Conservation (phyloP, 768 basidiomycete species). For the Phaeotremella skinneri region DNA sequence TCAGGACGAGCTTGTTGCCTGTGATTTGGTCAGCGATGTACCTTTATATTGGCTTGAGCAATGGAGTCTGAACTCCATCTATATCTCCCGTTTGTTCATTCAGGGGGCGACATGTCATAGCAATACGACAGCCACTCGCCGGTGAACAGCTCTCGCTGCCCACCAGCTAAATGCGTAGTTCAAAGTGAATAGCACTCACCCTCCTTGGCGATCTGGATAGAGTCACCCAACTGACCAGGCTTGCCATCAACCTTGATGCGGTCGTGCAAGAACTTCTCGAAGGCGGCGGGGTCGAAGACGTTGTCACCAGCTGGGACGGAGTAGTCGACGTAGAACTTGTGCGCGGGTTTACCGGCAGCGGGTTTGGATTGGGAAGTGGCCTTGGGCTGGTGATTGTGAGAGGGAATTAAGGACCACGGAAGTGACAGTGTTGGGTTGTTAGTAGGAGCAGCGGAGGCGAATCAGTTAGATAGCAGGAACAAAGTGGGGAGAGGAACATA, state of each 20-base stretch:
- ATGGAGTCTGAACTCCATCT: too few relatives aligned
- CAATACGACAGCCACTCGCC: neutral
- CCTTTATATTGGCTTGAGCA: too few relatives aligned
- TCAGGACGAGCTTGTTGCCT: conserved; percentile 76
- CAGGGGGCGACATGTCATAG: neutral
- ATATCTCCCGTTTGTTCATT: too few relatives aligned
- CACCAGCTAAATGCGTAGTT: conserved; percentile 1
- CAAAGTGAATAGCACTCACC: conserved; percentile 61
- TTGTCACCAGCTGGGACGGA: conserved; percentile 50
- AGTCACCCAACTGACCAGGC: conserved; percentile 59
- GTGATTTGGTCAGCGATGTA: neutral
- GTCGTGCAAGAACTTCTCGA: conserved; percentile 66
- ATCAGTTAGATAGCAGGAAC: neutral
- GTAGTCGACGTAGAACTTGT: conserved; percentile 53
- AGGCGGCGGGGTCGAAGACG: conserved; percentile 61
- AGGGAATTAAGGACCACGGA: neutral
- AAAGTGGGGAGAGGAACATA: conserved; percentile 1
- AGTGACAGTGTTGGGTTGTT: conserved; percentile 14
- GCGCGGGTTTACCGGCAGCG: conserved; percentile 46
- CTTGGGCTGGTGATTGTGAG: conserved; percentile 26
- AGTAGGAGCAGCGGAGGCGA: neutral
- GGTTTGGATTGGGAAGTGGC: conserved; percentile 25
- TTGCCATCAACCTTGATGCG: conserved; percentile 53
- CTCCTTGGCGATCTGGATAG: conserved; percentile 79
- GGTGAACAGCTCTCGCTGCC: neutral